A percentile compares a stretch with the other conserved stretches of the same genome.
These are phyloP conservation scores for Pterocarpus macrocarpus DNA, from an alignment of 306 rosid species.

Conservation along the genomic window DNA sequence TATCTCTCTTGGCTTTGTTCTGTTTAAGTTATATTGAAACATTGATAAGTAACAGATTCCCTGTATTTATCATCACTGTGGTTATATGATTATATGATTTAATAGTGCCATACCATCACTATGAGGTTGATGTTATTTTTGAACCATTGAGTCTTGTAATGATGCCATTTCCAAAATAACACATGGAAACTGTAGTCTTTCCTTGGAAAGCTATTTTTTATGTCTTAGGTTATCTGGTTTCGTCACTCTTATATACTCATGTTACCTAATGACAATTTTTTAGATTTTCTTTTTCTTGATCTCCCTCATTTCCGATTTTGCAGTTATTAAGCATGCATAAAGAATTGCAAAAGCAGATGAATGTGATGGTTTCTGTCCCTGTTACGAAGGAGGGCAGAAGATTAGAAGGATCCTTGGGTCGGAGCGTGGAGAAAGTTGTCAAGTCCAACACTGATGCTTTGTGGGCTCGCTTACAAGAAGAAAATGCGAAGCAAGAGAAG, in stretches of 20 bases:
- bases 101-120: not conserved
- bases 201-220: not conserved
- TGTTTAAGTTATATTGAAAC: conserved; percentile 19
- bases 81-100: conserved; percentile 29
- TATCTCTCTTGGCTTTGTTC: conserved; percentile 2
- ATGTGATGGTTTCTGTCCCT: conserved; percentile 61
- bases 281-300: conserved; percentile 20
- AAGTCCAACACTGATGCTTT: conserved; percentile 71
- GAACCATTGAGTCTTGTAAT: not conserved
- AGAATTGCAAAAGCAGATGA: conserved; percentile 82
- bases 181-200: not conserved
- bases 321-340: conserved; percentile 73
- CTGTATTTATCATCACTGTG: not conserved
- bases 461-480: conserved; percentile 76
- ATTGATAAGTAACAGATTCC: not conserved
- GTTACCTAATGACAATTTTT: conserved; percentile 33
- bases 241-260: conserved; percentile 7
- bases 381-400: conserved; percentile 75
- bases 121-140: conserved; percentile 35
- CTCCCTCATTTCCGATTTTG: conserved; percentile 44
- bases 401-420: conserved; percentile 71
- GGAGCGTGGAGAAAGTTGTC: conserved; percentile 67
- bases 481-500: conserved; percentile 73
- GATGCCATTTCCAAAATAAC: conserved; percentile 21
- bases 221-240: conserved; percentile 23